phyloP scores from a whole-genome alignment of 2,329 filamentous ascomycete genomes.

The Fusarium acutatum region DNA sequence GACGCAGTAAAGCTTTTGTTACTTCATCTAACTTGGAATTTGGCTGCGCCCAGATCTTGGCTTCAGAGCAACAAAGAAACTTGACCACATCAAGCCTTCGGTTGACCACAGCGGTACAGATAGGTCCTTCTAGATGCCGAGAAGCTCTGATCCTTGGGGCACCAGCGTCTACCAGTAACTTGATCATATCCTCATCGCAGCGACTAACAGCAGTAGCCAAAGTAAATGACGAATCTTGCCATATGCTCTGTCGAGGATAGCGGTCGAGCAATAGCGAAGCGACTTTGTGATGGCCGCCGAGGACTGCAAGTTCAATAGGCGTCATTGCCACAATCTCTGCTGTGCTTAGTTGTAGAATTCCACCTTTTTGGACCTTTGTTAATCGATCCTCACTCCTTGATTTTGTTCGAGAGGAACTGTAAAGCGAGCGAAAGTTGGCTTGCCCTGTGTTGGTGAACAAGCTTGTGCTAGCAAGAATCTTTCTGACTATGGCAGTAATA shows the following conservation, averaged over 20 bases:
- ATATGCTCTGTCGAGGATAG: neutral
- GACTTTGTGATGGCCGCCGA: neutral
- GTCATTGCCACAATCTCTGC: neutral
- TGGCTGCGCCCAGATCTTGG: neutral
- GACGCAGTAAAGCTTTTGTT: neutral
- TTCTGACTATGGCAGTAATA: neutral
- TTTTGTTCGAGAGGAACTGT: neutral
- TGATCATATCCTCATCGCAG: neutral
- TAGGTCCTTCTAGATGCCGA: neutral
- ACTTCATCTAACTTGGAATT: neutral
- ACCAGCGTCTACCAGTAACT: neutral
- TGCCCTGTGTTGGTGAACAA: neutral
- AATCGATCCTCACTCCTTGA: neutral
- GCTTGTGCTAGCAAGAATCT: neutral
- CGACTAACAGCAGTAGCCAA: neutral
- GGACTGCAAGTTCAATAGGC: constrained; percentile 2
- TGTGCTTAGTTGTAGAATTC: neutral
- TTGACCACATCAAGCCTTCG: neutral
- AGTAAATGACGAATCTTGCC: neutral
- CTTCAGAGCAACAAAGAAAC: constrained; percentile 1
- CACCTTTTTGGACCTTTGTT: neutral
- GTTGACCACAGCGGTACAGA: neutral
- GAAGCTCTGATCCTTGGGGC: neutral
- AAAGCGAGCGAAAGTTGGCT: neutral
- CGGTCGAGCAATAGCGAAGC: neutral